Base-by-base conservation (phyloP, 1,139 yeast species). In the Blastobotrys persicus region DNA sequence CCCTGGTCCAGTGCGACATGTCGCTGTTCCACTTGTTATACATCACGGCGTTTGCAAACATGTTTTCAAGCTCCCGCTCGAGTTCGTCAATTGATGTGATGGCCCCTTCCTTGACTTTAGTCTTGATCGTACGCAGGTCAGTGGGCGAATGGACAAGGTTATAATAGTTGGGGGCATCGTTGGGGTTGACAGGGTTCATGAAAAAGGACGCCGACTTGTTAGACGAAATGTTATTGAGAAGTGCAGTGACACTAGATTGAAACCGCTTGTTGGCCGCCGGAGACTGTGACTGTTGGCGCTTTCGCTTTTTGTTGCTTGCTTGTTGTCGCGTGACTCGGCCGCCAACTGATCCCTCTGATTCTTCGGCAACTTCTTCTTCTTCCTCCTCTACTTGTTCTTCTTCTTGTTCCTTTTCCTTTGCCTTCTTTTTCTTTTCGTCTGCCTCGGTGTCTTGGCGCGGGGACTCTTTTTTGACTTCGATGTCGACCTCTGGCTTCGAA, bases 31-130 rank as follows among this genome's bases (percentile, higher is more conserved):
- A 76, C 53, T 79, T 78, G 64, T 86, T 87, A 66, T 83, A 86
- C 94, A 87, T 86, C 13, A 85, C 77, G 32, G 92, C 87, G 65
- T 87, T 87, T 46, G 92, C 86, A 69, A 84, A 85, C 94, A 87
- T 85, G 48, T 83, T 70, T 72, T 83, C 77, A 37, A 87, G 71
- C 54, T 84, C 88, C 49, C 85, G 72, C 59, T 86, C 89, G 23
- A 87, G 69, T 50, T 83, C 81, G 23, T 65, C 69, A 6, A 69
- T 66, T 23, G 63, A 63, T 46, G 76, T 73, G 39, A 86, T 77
- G 56, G 75, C 74, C 1, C 80, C 81, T 50, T 80, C 81, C 57
- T 82, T 83, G 31, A 85, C 75, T 54, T 74, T 74, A 44, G 76
- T 74, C 52, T 78, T 72, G 43, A 87, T 79, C 3, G 80, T 78